phyloP scores from a whole-genome alignment of 2,329 filamentous ascomycete genomes.

The Beauveria sp. region DNA sequence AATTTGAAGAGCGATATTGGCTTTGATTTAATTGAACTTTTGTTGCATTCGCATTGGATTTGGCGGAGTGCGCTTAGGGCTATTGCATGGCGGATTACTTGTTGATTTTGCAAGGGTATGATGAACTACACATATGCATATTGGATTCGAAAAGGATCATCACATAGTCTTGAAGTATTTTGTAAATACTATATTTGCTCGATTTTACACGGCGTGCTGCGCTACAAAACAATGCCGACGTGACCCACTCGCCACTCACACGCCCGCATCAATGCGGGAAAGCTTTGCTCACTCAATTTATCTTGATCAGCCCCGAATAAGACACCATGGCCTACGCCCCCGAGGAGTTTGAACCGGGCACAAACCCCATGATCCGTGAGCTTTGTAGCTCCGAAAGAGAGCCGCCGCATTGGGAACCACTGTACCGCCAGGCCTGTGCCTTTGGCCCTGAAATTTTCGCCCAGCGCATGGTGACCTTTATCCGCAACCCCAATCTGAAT shows the following conservation, averaged over 20 bases:
- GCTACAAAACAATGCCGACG: too few relatives aligned
- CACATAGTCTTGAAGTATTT: too few relatives aligned
- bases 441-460: constrained; percentile 59
- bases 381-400: constrained; percentile 18
- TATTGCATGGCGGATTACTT: background rate
- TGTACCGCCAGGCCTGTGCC: constrained; percentile 49
- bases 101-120: background rate
- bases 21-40: background rate
- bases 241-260: background rate
- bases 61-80: background rate
- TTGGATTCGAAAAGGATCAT: background rate
- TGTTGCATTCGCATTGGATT: background rate
- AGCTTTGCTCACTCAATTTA: background rate
- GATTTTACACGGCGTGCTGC: background rate
- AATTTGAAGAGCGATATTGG: background rate
- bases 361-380: constrained; percentile 28
- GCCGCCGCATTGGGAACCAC: constrained; percentile 40
- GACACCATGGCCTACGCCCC: background rate
- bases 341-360: constrained; percentile 16
- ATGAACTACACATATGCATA: background rate
- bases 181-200: background rate
- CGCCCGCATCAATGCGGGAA: background rate
- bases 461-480: constrained; percentile 63
- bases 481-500: constrained; percentile 74
- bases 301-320: background rate